Percentiles rank a stretch among this genome's conserved stretches.
Evolutionary conservation across 2,329 filamentous ascomycete species (phyloP).

Genomic region (Sarocladium strictum): DNA sequence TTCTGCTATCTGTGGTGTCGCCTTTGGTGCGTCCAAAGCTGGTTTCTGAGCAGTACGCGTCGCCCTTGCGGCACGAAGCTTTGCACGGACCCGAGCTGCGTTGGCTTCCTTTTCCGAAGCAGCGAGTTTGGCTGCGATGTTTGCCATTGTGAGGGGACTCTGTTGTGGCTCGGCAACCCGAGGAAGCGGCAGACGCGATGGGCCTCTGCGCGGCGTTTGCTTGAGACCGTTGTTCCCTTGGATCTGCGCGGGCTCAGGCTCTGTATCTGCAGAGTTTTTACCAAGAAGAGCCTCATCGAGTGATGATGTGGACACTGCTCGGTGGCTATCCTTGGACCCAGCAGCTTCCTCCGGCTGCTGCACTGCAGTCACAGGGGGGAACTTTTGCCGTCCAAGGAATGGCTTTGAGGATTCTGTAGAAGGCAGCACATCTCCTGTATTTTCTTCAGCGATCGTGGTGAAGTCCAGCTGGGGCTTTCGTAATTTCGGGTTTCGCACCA

Average conservation of each 20-base stretch:
- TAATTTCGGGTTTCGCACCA: background rate
- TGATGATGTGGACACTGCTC: slow-evolving; percentile 24
- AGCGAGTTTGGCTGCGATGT: slow-evolving; percentile 57
- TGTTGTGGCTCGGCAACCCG: slow-evolving; percentile 39
- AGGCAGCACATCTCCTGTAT: slow-evolving; percentile 15
- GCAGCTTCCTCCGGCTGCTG: background rate
- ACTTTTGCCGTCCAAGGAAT: background rate
- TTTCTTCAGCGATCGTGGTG: slow-evolving; percentile 11
- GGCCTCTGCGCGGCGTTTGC: slow-evolving; percentile 10
- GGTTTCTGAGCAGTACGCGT: slow-evolving; percentile 27
- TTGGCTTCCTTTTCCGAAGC: slow-evolving; percentile 59
- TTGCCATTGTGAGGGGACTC: slow-evolving; percentile 54
- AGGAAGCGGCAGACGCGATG: slow-evolving; percentile 19
- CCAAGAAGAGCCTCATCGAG: slow-evolving; percentile 27
- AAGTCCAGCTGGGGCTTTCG: background rate
- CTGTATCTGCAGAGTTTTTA: slow-evolving; percentile 14
- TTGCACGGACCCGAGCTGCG: slow-evolving; percentile 56
- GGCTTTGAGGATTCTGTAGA: background rate
- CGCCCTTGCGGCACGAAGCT: slow-evolving; percentile 48
- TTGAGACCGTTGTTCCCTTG: background rate
- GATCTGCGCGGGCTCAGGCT: slow-evolving; percentile 11
- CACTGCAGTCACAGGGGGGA: background rate
- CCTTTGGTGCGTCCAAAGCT: slow-evolving; percentile 13
- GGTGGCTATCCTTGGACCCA: slow-evolving; percentile 10
- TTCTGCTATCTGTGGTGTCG: slow-evolving; percentile 7